Evolutionary conservation across 768 basidiomycete genomes (phyloP).

Genomic region (Mycena maculata): DNA sequence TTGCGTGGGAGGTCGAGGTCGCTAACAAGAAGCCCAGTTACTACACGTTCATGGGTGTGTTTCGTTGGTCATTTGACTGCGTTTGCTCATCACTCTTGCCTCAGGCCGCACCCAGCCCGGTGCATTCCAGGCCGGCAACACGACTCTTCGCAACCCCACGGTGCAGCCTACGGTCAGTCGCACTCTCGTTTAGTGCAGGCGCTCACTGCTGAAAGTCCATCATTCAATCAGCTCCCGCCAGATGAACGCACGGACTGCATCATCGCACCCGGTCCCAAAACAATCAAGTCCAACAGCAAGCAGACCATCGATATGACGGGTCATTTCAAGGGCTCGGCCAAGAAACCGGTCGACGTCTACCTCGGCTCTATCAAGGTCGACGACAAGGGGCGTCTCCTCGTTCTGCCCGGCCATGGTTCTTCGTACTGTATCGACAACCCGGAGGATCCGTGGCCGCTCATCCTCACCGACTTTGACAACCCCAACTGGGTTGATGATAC

Average conservation of each 20-base stretch:
- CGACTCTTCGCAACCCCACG: constrained; percentile 39
- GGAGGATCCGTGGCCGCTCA: constrained; percentile 37
- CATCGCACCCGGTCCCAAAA: constrained; percentile 35
- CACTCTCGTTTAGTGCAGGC: not conserved
- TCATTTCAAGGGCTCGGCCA: constrained; percentile 37
- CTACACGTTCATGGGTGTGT: constrained; percentile 33
- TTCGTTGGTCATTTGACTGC: not conserved
- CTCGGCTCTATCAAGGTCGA: constrained; percentile 42
- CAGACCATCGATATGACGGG: constrained; percentile 27
- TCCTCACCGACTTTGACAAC: constrained; percentile 45
- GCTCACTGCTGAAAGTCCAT: not conserved
- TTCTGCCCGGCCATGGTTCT: constrained; percentile 44
- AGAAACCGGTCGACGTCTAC: constrained; percentile 24
- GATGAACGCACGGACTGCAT: constrained; percentile 37
- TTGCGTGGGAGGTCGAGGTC: constrained; percentile 47
- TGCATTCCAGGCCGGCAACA: constrained; percentile 3
- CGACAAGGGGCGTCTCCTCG: constrained; percentile 43
- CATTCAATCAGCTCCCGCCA: constrained; percentile 30
- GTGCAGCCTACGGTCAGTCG: constrained; percentile 38
- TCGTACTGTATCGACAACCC: constrained; percentile 32
- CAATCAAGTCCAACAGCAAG: not conserved
- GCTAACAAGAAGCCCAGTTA: constrained; percentile 47
- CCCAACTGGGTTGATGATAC: constrained; percentile 49
- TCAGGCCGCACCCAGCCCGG: constrained; percentile 8
- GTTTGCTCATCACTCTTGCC: not conserved